These are phyloP conservation scores for Flaveria linearis DNA, from an alignment of 129 eudicot species.

Conservation along the genomic window DNA sequence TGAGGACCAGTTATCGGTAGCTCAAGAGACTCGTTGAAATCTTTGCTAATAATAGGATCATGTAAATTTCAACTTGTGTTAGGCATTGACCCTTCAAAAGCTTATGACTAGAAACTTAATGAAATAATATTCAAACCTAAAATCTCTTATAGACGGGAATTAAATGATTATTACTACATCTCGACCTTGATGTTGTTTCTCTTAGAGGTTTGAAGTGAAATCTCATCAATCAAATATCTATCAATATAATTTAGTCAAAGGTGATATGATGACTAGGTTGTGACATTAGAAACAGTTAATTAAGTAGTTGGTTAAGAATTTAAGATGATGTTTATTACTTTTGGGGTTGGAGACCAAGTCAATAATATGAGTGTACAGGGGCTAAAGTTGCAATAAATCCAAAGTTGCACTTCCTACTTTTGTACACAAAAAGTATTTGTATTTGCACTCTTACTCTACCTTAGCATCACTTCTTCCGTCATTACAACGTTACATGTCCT, in stretches of 20 bases:
- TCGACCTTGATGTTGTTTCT: background rate
- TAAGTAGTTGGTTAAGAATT: background rate
- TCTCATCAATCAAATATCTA: background rate
- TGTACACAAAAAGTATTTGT: conserved; percentile 40
- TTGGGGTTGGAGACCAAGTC: background rate
- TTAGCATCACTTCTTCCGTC: conserved; percentile 64
- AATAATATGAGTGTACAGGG: conserved; percentile 13
- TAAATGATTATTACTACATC: no score
- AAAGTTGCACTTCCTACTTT: conserved; percentile 22
- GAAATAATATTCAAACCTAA: no score
- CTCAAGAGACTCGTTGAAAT: no score
- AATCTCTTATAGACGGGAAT: no score
- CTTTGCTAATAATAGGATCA: no score
- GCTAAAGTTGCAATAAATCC: conserved; percentile 14
- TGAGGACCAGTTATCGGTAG: no score
- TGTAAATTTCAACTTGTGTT: no score
- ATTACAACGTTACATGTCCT: conserved; percentile 37
- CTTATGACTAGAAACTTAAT: no score
- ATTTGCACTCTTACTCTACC: conserved; percentile 58
- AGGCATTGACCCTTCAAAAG: no score
- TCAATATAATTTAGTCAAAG: background rate
- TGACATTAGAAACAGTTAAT: background rate
- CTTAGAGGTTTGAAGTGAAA: background rate
- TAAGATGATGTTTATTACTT: background rate
- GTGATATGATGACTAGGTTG: background rate